A percentile compares a stretch with the other conserved stretches of the same genome.
phyloP scores from a whole-genome alignment of 768 basidiomycete genomes.

The Hygrocybe coccinea region DNA sequence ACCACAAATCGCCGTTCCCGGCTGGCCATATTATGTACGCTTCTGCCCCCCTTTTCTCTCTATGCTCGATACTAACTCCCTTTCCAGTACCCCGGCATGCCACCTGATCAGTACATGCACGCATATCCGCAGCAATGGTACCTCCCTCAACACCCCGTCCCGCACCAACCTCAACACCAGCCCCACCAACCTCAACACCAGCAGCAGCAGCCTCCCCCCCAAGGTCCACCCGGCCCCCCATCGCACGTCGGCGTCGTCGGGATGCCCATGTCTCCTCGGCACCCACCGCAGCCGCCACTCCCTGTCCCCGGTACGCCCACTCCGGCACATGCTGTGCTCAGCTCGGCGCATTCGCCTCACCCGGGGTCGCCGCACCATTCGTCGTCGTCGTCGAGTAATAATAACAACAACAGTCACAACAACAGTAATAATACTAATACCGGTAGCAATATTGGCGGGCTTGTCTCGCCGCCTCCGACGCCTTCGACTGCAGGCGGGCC shows the following conservation, averaged over 20 bases:
- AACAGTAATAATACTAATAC: no score
- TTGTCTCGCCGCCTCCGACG: constrained; percentile 66
- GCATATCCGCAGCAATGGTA: constrained; percentile 40
- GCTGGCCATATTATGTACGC: constrained; percentile 61
- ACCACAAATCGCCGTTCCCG: constrained; percentile 32
- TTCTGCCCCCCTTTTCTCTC: constrained; percentile 9
- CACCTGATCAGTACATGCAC: constrained; percentile 40
- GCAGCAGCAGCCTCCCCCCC: constrained; percentile 49
- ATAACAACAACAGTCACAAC: no score
- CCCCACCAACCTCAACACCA: constrained; percentile 50
- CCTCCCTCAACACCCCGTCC: constrained; percentile 30
- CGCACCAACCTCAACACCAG: constrained; percentile 34
- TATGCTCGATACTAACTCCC: constrained; percentile 1
- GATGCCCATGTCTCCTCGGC: constrained; percentile 69
- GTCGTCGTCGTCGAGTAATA: no score
- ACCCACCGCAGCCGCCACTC: constrained; percentile 41
- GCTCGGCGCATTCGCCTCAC: constrained; percentile 24
- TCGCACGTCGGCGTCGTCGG: constrained; percentile 42
- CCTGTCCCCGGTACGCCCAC: constrained; percentile 68
- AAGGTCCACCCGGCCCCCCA: constrained; percentile 43
- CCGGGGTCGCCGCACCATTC: background rate
- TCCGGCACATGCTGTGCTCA: constrained; percentile 51
- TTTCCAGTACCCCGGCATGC: constrained; percentile 32
- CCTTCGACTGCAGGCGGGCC: constrained; percentile 47
- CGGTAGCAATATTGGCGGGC: constrained; percentile 13